A percentile compares a stretch with the other conserved stretches of the same genome.
Conservation (phyloP, 1,284 basidiomycete species). For the Athelia psychrophila region DNA sequence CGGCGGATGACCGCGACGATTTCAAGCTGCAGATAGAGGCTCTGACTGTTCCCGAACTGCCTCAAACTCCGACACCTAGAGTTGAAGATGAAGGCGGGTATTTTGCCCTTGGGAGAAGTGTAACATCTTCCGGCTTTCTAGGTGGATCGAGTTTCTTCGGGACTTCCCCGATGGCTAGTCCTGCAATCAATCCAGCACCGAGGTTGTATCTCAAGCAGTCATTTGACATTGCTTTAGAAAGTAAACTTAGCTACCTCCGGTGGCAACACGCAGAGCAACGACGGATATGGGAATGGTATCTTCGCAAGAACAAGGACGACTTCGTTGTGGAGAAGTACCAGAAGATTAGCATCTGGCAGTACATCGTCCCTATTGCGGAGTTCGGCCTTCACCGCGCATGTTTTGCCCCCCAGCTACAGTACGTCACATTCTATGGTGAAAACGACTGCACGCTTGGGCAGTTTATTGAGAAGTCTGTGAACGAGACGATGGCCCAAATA, state of each 20-base stretch:
- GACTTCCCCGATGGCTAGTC: conserved; percentile 11
- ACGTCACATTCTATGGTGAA: conserved; percentile 89
- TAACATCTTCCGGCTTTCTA: conserved; percentile 10
- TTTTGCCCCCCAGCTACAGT: conserved; percentile 65
- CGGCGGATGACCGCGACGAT: conserved; percentile 41
- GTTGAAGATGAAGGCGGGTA: background rate
- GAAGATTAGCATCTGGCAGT: conserved; percentile 76
- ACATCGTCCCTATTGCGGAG: conserved; percentile 70
- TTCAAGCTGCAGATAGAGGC: conserved; percentile 72
- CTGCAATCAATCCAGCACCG: conserved; percentile 26
- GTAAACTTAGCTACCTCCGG: conserved; percentile 66
- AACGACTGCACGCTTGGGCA: conserved; percentile 92
- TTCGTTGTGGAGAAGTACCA: conserved; percentile 94
- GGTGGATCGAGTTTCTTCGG: conserved; percentile 12
- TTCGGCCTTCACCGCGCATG: conserved; percentile 65
- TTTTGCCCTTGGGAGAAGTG: background rate
- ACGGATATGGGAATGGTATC: conserved; percentile 90
- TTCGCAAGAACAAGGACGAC: conserved; percentile 78
- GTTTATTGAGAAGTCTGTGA: conserved; percentile 81
- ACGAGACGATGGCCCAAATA: conserved; percentile 67
- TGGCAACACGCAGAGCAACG: conserved; percentile 83
- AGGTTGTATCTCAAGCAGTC: conserved; percentile 45
- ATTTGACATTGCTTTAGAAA: conserved; percentile 68
- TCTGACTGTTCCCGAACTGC: conserved; percentile 46
- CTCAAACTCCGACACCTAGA: conserved; percentile 40